These are phyloP conservation scores for Elongisporangium prolatum DNA, from an alignment of 352 stramenopile species.

Conservation along the genomic window DNA sequence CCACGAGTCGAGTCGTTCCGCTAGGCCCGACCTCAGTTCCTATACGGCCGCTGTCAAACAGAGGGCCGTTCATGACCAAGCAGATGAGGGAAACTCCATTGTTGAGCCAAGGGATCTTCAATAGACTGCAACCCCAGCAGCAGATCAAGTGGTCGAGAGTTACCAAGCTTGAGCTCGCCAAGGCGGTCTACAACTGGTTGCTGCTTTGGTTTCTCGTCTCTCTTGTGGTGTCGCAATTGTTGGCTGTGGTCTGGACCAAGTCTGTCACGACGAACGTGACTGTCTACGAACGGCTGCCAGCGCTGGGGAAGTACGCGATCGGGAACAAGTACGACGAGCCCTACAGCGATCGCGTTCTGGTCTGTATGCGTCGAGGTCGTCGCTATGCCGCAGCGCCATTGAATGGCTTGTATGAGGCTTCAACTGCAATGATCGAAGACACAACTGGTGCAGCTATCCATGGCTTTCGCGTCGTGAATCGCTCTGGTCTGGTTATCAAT, in stretches of 20 bases:
- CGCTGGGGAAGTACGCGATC: neutral
- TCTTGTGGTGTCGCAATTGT: slow-evolving; percentile 1
- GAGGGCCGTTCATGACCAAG: neutral
- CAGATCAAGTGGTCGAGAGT: neutral
- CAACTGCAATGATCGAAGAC: neutral
- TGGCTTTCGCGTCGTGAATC: slow-evolving; percentile 5
- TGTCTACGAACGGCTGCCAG: slow-evolving; percentile 1
- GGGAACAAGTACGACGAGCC: slow-evolving; percentile 10
- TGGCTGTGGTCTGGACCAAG: slow-evolving; percentile 4
- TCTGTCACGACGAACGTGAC: neutral
- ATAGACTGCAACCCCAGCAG: slow-evolving; percentile 16
- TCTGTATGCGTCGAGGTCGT: slow-evolving; percentile 11
- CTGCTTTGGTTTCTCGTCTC: neutral
- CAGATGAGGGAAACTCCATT: neutral
- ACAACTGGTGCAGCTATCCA: neutral
- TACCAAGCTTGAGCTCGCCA: neutral
- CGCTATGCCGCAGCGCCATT: neutral
- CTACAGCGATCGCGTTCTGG: slow-evolving; percentile 12
- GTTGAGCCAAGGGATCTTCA: slow-evolving; percentile 30
- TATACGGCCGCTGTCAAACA: neutral
- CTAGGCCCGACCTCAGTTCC: neutral
- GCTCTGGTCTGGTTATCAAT: neutral
- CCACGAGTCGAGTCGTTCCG: neutral
- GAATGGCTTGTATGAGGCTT: neutral
- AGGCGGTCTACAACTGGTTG: neutral